Evolutionary conservation across 108 stramenopile species (phyloP), one percentile per base, ranked within the genome.

Genomic region (Conticribra guillardii): DNA sequence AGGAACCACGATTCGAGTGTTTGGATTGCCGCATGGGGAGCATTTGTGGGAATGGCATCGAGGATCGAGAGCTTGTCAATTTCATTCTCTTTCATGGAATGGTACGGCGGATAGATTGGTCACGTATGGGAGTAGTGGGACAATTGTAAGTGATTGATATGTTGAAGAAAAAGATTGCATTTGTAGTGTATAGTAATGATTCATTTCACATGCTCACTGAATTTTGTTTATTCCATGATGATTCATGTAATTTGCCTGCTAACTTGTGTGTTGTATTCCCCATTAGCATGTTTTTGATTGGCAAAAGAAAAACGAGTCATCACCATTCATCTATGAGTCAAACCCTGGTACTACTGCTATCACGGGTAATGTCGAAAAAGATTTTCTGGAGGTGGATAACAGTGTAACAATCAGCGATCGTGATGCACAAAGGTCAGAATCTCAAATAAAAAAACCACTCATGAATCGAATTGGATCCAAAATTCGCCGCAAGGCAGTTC

Each of bases 21-120:
- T 79, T 61, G 78, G 59, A 49, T 61, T 79, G 31, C 78, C 78
- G 26, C 28, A 60, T 17, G 78, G 78, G 27, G 55, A 71, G 18
- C 50, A 41, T 17, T 41, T 79, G 22, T 79, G 67, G 67, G 78
- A 79, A 52, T 79, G 64, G 64, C 78, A 79, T 61, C 70, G 78
- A 16, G 78, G 78, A 27, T 79, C 78, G 11, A 54, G 65, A 21
- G 31, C 70, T 8, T 79, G 78, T 44, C 69, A 67, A 17, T 57
- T 79, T 45, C 50, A 71, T 18, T 71, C 70, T 30, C 46, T 79
- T 24, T 65, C 78, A 11, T 79, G 70, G 70, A 71, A 71, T 61
- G 78, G 78, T 21, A 33, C 34, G 24, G 78, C 69, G 3, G 65
- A 79, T 54, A 33, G 70, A 14, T 47, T 79, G 58, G 65, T 55